Evolutionary conservation across 805 yeast species (phyloP).

Genomic region (Metschnikowia reukaufii): DNA sequence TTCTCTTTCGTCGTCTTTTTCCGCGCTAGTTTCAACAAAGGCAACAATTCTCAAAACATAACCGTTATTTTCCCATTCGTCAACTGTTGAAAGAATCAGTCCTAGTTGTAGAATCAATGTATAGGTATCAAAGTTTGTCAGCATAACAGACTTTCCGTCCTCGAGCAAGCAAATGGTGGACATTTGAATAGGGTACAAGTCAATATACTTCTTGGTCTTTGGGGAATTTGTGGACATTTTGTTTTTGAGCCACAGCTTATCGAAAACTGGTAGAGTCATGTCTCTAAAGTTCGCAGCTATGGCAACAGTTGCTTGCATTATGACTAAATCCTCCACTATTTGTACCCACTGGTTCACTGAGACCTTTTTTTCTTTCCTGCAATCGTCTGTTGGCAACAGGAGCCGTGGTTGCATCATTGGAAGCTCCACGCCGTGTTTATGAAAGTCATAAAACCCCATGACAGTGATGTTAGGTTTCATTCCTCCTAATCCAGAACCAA

Average conservation of each 20-base stretch:
- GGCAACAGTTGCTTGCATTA: constrained; percentile 89
- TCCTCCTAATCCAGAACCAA: constrained; percentile 97
- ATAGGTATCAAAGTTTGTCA: constrained; percentile 94
- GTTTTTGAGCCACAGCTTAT: constrained; percentile 18
- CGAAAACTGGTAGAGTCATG: constrained; percentile 58
- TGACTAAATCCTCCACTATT: constrained; percentile 81
- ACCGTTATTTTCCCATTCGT: constrained; percentile 76
- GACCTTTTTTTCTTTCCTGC: constrained; percentile 68
- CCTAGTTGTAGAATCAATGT: constrained; percentile 92
- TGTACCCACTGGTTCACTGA: constrained; percentile 86
- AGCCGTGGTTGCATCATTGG: constrained; percentile 26
- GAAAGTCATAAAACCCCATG: constrained; percentile 79
- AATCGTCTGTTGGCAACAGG: constrained; percentile 71
- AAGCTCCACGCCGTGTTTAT: constrained; percentile 37
- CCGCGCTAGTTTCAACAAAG: constrained; percentile 77
- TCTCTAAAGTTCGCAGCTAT: constrained; percentile 84
- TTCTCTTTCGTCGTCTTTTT: constrained; percentile 65
- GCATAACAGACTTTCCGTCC: constrained; percentile 65
- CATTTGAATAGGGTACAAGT: constrained; percentile 96
- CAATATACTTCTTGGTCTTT: constrained; percentile 58
- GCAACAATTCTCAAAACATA: constrained; percentile 79
- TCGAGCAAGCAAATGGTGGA: constrained; percentile 72
- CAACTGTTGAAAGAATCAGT: constrained; percentile 88
- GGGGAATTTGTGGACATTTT: constrained; percentile 3
- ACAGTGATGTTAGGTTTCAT: constrained; percentile 97